These are phyloP conservation scores for Austroboletus novae-zelandiae DNA, from an alignment of 1,284 basidiomycete species.

Conservation along the genomic window DNA sequence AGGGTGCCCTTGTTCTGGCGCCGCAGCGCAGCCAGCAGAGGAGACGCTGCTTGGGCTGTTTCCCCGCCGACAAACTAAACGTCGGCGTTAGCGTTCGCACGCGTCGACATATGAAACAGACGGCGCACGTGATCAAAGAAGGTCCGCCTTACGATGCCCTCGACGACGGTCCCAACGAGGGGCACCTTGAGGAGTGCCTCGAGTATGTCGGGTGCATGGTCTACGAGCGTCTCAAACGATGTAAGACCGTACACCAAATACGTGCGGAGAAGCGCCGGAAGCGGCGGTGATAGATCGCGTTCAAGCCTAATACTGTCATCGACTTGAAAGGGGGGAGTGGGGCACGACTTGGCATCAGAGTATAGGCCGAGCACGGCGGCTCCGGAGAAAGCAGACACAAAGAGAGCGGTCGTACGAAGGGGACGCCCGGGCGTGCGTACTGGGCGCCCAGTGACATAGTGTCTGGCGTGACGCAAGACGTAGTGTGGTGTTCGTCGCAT, in stretches of 20 bases:
- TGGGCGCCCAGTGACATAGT: conserved; percentile 3
- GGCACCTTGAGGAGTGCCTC: conserved; percentile 62
- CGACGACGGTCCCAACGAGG: conserved; percentile 62
- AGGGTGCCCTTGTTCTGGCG: conserved; percentile 73
- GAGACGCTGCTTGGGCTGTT: conserved; percentile 66
- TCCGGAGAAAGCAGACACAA: conserved; percentile 20
- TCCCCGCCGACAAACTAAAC: conserved; percentile 86
- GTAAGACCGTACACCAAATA: conserved; percentile 83
- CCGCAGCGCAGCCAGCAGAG: conserved; percentile 63
- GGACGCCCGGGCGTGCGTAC: conserved; percentile 2
- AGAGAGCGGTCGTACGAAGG: conserved; percentile 15
- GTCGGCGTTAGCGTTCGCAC: too few relatives aligned
- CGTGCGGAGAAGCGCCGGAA: conserved; percentile 51
- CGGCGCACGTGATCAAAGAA: conserved; percentile 78
- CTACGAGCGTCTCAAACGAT: conserved; percentile 75
- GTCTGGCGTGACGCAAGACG: background rate
- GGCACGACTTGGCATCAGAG: conserved; percentile 27
- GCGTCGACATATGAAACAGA: background rate
- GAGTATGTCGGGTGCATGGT: conserved; percentile 74
- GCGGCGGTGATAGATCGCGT: conserved; percentile 12
- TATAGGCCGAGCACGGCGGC: conserved; percentile 21
- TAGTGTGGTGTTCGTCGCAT: conserved; percentile 11
- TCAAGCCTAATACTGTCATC: background rate
- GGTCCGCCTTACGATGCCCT: conserved; percentile 73
- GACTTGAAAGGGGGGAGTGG: conserved; percentile 19